A percentile compares a stretch with the other conserved stretches of the same genome.
Evolutionary conservation across 148 eudicot genomes (phyloP).

Genomic region (Euryodendron excelsum): DNA sequence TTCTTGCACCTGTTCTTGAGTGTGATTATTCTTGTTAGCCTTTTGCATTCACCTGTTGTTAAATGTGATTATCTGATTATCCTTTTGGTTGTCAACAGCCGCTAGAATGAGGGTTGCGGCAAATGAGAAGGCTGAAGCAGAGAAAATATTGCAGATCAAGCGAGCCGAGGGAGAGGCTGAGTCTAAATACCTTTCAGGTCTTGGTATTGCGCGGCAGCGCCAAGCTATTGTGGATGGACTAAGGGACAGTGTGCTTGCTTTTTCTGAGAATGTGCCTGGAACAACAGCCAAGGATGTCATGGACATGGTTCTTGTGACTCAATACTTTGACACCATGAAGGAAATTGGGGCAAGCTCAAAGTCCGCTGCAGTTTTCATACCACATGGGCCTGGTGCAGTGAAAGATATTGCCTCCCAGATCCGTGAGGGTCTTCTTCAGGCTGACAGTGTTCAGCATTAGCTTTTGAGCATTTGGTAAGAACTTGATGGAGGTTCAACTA

Average conservation of each 20-base stretch:
- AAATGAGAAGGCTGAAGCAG: slow-evolving; percentile 60
- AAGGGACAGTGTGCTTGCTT: slow-evolving; percentile 50
- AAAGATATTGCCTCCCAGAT: slow-evolving; percentile 18
- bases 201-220: slow-evolving; percentile 57
- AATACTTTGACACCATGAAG: slow-evolving; percentile 16
- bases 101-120: slow-evolving; percentile 54
- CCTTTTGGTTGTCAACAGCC: slow-evolving; percentile 26
- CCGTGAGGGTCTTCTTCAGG: slow-evolving; percentile 19
- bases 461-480: neutral
- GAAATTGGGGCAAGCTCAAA: slow-evolving; percentile 17
- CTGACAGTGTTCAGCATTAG: neutral
- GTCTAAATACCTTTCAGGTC: slow-evolving; percentile 54
- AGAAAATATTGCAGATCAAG: slow-evolving; percentile 55
- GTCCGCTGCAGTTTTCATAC: slow-evolving; percentile 45
- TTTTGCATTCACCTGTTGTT: neutral
- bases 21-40: too few relatives aligned
- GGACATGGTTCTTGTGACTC: slow-evolving; percentile 31
- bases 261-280: slow-evolving; percentile 56
- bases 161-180: slow-evolving; percentile 62
- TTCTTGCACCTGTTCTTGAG: too few relatives aligned
- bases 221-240: slow-evolving; percentile 62
- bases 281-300: slow-evolving; percentile 53
- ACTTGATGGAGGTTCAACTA: too few relatives aligned
- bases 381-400: slow-evolving; percentile 21
- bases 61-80: neutral